Base-by-base conservation (phyloP, 2,329 filamentous ascomycete species). In the Hymenoscyphus occultus region DNA sequence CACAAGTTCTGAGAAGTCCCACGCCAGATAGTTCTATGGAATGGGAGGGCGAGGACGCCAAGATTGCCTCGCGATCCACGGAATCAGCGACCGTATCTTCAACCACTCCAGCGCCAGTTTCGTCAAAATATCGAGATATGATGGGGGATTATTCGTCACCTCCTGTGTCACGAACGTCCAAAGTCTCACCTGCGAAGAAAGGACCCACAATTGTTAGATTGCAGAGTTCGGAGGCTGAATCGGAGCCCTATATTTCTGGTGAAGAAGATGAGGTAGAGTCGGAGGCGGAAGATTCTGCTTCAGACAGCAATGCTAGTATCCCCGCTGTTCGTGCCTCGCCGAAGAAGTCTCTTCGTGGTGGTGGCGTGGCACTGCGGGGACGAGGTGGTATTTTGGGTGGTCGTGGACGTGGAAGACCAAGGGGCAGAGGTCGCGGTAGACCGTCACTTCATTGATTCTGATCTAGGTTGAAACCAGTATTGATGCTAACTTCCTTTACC, bases 191-290 rank as follows among this genome's bases (percentile, higher is more conserved):
- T 45, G 60, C 40, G 5, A 68, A 67, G 39, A 71, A 71, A 58
- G 68, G 68, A 1, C 71, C 71, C 6, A 74, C 72, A 1, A 61
- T 74, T 51, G 72, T 74, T 16, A 66, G 73, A 42, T 61, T 74
- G n/a, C 51, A 66, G 51, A 71, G 71, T 63, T 61, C 68, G 31
- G 65, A 64, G 10, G 57, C 66, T 5, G 68, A 68, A 19, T 68
- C 62, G 1, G 68, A 71, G 56, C 39, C 32, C 48, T 39, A 62
- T 56, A 14, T 57, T 32, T 63, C 56, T 28, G 42, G 56, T 7
- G 56, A 57, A 12, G 40, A 60, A 6, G 56, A 42, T 2, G 22
- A 57, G 14, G 48, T n/a, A 22, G 48, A 62, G 35, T 64, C 65
- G 9, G 59, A 32, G n/a, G 58, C 62, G n/a, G 59, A 64, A 10